Percentiles rank a stretch among this genome's conserved stretches.
Conservation (phyloP, 192 early-diverging fungal species). For the Geranomyces variabilis region DNA sequence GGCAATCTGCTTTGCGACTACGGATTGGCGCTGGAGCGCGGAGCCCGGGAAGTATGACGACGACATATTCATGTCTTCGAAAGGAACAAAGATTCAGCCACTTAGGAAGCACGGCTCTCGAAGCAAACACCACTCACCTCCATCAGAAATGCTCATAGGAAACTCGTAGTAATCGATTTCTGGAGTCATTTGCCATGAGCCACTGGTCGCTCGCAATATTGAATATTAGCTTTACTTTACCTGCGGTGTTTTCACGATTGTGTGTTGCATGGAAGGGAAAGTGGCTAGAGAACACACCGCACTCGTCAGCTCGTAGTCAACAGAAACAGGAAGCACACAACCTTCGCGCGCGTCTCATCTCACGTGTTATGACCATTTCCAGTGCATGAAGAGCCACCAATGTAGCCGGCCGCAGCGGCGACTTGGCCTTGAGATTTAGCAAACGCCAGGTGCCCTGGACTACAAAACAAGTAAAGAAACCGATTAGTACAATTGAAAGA, state of each 20-base stretch:
- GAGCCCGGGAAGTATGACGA: neutral
- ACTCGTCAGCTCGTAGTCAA: no score
- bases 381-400: slow-evolving; percentile 6
- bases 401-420: neutral
- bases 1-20: neutral
- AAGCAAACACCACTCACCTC: no score
- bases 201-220: no score
- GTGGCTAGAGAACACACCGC: neutral
- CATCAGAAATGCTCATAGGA: neutral
- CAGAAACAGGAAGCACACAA: no score
- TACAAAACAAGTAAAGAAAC: no score
- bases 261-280: slow-evolving; percentile 5
- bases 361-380: neutral
- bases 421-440: neutral
- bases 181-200: neutral
- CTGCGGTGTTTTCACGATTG: neutral
- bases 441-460: slow-evolving; percentile 1
- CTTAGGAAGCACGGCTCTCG: no score
- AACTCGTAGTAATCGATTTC: slow-evolving; percentile 16
- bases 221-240: no score
- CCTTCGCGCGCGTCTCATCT: no score
- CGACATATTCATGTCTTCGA: no score
- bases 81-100: no score
- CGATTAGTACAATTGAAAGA: no score
- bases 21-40: neutral